Percentiles rank a stretch among this genome's conserved stretches.
Conservation (phyloP, 495 filamentous ascomycete species). For the Rusavskia elegans region DNA sequence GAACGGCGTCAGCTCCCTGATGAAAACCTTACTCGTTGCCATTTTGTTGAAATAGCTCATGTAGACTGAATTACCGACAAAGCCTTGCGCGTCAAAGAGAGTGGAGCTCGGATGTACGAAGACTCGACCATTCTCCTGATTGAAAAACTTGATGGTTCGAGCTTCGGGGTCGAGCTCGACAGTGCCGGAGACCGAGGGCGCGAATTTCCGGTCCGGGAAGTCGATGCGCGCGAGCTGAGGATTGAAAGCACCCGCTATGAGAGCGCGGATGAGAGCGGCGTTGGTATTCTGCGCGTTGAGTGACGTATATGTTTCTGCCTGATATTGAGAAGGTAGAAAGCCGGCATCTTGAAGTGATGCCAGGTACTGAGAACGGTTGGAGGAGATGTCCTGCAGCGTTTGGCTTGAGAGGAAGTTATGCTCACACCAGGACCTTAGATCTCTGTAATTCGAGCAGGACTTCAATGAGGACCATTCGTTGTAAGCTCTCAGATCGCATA, state of each 20-base stretch:
- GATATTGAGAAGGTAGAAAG: conserved; percentile 45
- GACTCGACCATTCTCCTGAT: conserved; percentile 69
- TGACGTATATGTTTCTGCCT: conserved; percentile 12
- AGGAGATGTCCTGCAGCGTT: conserved; percentile 71
- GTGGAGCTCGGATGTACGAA: conserved; percentile 85
- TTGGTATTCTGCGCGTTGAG: conserved; percentile 36
- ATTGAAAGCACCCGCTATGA: conserved; percentile 81
- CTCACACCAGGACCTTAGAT: conserved; percentile 65
- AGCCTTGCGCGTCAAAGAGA: conserved; percentile 65
- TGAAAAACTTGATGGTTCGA: conserved; percentile 78
- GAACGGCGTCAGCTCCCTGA: conserved; percentile 83
- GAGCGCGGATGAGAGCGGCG: conserved; percentile 54
- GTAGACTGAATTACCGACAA: conserved; percentile 51
- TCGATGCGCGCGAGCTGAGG: conserved; percentile 83
- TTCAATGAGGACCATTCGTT: conserved; percentile 61
- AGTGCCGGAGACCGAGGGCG: conserved; percentile 64
- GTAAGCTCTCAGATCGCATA: conserved; percentile 73
- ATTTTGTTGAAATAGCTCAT: conserved; percentile 83
- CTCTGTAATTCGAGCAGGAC: conserved; percentile 37
- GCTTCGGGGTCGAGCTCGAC: conserved; percentile 90
- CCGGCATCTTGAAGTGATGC: conserved; percentile 73
- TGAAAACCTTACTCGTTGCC: conserved; percentile 75
- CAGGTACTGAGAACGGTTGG: conserved; percentile 73
- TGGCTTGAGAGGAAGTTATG: conserved; percentile 74
- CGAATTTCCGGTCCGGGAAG: conserved; percentile 90